Conservation (phyloP, 768 basidiomycete species). For the Mrakia frigida region DNA sequence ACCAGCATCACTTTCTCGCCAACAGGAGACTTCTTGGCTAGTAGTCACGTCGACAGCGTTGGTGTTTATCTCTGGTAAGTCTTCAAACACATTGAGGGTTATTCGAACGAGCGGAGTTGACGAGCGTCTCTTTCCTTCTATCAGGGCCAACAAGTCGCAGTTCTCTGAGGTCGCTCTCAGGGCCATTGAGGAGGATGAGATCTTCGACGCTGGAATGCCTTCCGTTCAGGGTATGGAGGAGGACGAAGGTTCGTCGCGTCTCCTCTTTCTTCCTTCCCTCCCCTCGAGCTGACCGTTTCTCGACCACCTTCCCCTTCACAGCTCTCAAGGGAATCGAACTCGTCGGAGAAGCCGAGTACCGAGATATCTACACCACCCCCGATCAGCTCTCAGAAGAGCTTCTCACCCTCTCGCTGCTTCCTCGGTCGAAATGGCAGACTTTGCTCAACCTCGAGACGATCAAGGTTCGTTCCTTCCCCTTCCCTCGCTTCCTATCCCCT, state of each 20-base stretch:
- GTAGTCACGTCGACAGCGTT: constrained; percentile 86
- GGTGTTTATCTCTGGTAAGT: constrained; percentile 88
- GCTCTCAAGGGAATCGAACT: constrained; percentile 68
- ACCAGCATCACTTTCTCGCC: constrained; percentile 91
- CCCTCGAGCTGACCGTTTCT: neutral
- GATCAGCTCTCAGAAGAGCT: constrained; percentile 82
- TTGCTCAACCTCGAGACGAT: constrained; percentile 94
- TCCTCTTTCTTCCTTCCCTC: neutral
- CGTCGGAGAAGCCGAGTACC: constrained; percentile 54
- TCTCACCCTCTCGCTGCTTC: constrained; percentile 86
- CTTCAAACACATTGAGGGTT: too few relatives aligned
- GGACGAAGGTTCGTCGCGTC: constrained; percentile 60
- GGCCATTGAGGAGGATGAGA: constrained; percentile 64
- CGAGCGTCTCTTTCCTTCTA: neutral
- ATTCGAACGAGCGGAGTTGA: too few relatives aligned
- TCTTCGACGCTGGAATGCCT: constrained; percentile 66
- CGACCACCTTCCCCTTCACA: constrained; percentile 39
- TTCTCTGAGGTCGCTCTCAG: constrained; percentile 79
- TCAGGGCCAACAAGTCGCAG: constrained; percentile 91
- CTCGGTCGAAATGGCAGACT: constrained; percentile 92
- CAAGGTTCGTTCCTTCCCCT: constrained; percentile 51
- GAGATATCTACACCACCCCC: constrained; percentile 75
- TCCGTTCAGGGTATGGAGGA: constrained; percentile 75
- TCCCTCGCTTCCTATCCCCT: neutral
- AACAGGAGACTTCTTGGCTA: constrained; percentile 90